phyloP scores from a whole-genome alignment of 371 early-diverging fungal species.

The Catenaria anguillulae region DNA sequence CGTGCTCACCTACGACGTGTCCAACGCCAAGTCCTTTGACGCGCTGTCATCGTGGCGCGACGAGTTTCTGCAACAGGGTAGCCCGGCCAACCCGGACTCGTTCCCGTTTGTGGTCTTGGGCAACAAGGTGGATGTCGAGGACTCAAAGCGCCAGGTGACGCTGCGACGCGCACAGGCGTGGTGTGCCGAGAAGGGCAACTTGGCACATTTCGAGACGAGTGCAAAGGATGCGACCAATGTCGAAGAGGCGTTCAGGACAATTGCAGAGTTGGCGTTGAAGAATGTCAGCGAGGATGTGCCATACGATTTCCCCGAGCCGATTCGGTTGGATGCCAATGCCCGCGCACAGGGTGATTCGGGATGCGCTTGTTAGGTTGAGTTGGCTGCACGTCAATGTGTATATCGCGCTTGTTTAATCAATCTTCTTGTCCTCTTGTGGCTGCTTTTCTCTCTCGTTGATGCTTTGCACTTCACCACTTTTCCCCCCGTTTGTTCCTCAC shows the following conservation, averaged over 20 bases:
- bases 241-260: constrained; percentile 87
- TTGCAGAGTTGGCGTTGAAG: constrained; percentile 81
- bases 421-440: too few species aligned
- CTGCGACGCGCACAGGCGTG: constrained; percentile 88
- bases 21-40: constrained; percentile 86
- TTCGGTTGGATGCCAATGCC: constrained; percentile 63
- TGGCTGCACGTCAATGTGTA: too few species aligned
- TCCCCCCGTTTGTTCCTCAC: too few species aligned
- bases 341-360: constrained; percentile 35
- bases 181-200: constrained; percentile 88
- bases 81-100: constrained; percentile 85
- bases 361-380: constrained; percentile 52
- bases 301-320: constrained; percentile 86
- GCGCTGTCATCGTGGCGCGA: constrained; percentile 93
- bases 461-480: too few species aligned
- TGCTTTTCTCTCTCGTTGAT: too few species aligned
- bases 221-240: constrained; percentile 96
- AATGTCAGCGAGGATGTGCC: constrained; percentile 63
- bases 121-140: constrained; percentile 96
- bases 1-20: constrained; percentile 93
- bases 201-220: constrained; percentile 88
- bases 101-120: constrained; percentile 96
- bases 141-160: constrained; percentile 76
- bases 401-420: too few species aligned
- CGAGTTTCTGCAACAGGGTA: constrained; percentile 89